Evolutionary conservation across 352 stramenopile genomes (phyloP).

Genomic region (Pythium myriotylum): DNA sequence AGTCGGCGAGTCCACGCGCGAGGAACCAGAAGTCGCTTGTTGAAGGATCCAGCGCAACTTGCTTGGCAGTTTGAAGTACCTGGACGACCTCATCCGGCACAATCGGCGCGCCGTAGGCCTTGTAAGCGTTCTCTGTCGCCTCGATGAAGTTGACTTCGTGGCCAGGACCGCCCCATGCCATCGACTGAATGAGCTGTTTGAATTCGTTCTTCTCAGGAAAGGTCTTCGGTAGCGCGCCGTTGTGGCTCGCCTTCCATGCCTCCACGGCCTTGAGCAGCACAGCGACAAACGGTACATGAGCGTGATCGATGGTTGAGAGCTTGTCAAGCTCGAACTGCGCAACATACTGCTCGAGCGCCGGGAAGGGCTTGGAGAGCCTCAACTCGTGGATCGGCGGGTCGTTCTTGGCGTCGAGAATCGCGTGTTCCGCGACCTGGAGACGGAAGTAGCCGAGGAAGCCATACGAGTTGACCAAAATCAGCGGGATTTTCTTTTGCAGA

Average conservation of each 20-base stretch:
- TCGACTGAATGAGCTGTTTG: constrained; percentile 66
- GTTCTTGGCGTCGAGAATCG: constrained; percentile 90
- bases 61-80: constrained; percentile 50
- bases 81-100: constrained; percentile 81
- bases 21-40: constrained; percentile 84
- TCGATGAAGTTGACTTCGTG: constrained; percentile 97
- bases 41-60: constrained; percentile 39
- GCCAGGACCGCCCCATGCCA: constrained; percentile 49
- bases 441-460: constrained; percentile 93
- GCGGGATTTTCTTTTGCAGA: constrained; percentile 60
- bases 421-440: constrained; percentile 85
- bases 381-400: constrained; percentile 89
- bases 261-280: constrained; percentile 82
- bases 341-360: constrained; percentile 61
- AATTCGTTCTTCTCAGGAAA: constrained; percentile 93
- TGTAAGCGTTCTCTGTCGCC: constrained; percentile 91
- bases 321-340: constrained; percentile 61
- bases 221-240: constrained; percentile 58
- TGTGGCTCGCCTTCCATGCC: constrained; percentile 55
- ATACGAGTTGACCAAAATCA: constrained; percentile 90
- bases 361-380: constrained; percentile 77
- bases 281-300: constrained; percentile 94
- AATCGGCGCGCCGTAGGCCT: constrained; percentile 85
- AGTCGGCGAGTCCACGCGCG: constrained; percentile 69
- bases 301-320: constrained; percentile 85